phyloP scores from a whole-genome alignment of 2,329 filamentous ascomycete species.

The Canariomyces notabilis region DNA sequence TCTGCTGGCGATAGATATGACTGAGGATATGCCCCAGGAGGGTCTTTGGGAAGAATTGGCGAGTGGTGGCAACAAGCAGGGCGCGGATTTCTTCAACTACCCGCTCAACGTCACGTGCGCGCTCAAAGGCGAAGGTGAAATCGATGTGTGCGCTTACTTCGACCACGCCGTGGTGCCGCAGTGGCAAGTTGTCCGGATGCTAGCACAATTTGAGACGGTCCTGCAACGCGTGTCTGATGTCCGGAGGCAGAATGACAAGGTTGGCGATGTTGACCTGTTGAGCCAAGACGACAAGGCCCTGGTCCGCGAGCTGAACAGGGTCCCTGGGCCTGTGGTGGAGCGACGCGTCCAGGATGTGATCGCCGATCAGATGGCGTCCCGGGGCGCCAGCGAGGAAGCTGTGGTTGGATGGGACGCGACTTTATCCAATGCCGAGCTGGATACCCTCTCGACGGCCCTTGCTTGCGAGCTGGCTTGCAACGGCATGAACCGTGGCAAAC shows the following conservation, averaged over 20 bases:
- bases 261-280: conserved; percentile 18
- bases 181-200: conserved; percentile 20
- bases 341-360: conserved; percentile 21
- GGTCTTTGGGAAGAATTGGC: conserved; percentile 22
- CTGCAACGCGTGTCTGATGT: conserved; percentile 10
- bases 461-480: conserved; percentile 16
- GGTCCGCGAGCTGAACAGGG: conserved; percentile 19
- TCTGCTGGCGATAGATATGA: conserved; percentile 20
- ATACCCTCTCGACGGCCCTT: conserved; percentile 16
- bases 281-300: conserved; percentile 14
- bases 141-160: conserved; percentile 20
- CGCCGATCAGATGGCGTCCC: conserved; percentile 12
- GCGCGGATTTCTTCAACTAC: conserved; percentile 24
- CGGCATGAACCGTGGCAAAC: conserved; percentile 18
- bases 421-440: conserved; percentile 21
- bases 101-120: conserved; percentile 25
- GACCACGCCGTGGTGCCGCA: conserved; percentile 17
- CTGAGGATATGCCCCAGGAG: conserved; percentile 9
- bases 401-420: conserved; percentile 24
- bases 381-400: conserved; percentile 4
- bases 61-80: conserved; percentile 17
- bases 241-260: conserved; percentile 2
- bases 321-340: conserved; percentile 18
- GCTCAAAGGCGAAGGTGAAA: conserved; percentile 1
- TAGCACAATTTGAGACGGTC: conserved; percentile 19